Conservation (phyloP, 148 eudicot species). For the Camellia lanceoleosa region DNA sequence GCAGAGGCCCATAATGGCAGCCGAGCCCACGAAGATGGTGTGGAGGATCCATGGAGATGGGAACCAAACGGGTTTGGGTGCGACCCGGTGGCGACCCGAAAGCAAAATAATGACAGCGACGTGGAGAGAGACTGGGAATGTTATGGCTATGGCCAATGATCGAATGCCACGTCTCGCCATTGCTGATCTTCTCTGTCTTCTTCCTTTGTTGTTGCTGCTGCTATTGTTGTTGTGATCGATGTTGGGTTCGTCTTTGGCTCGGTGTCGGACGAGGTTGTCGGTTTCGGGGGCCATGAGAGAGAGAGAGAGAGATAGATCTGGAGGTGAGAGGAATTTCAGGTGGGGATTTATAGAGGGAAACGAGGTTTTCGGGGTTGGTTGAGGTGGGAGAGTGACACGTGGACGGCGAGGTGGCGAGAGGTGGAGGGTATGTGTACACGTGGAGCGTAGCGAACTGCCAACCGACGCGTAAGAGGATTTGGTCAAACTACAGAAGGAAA, state of each 20-base stretch:
- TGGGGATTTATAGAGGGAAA: constrained; percentile 5
- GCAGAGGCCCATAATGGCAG: constrained; percentile 60
- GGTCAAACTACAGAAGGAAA: background rate
- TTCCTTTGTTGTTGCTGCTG: background rate
- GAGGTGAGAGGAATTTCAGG: constrained; percentile 10
- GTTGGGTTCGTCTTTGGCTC: constrained; percentile 22
- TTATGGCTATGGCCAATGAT: constrained; percentile 55
- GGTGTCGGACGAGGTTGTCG: constrained; percentile 27
- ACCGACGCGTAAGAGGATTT: constrained; percentile 10
- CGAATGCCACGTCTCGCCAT: constrained; percentile 65
- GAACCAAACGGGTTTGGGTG: constrained; percentile 35
- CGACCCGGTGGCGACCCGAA: constrained; percentile 21
- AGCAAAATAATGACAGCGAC: constrained; percentile 37
- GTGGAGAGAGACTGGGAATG: constrained; percentile 48
- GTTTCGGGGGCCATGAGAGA: constrained; percentile 35
- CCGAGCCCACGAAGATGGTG: constrained; percentile 42
- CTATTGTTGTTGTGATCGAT: background rate
- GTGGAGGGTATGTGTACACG: constrained; percentile 17
- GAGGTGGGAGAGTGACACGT: constrained; percentile 16
- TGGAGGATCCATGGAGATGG: constrained; percentile 72
- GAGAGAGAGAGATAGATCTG: background rate
- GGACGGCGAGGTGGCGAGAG: constrained; percentile 14
- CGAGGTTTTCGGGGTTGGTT: constrained; percentile 5
- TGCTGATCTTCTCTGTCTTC: constrained; percentile 26
- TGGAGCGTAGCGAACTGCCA: constrained; percentile 16